phyloP scores from a whole-genome alignment of 805 yeast species.

The Zygotorulaspora chibaensis region DNA sequence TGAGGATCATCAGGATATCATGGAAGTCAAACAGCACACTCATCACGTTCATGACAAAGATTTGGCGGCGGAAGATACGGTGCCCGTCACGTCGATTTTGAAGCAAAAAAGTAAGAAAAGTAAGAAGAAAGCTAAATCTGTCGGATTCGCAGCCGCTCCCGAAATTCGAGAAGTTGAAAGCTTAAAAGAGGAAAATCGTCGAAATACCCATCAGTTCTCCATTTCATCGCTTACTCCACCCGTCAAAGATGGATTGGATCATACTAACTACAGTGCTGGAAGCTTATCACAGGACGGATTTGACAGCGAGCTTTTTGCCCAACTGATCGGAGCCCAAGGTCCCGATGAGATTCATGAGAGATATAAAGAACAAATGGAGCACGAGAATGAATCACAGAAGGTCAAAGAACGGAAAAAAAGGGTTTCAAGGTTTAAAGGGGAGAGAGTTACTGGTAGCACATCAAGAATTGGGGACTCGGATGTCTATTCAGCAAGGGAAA shows the following conservation, averaged over 20 bases:
- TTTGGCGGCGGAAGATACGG: background rate
- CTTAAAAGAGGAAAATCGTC: constrained; percentile 30
- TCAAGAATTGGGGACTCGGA: background rate
- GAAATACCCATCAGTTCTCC: constrained; percentile 26
- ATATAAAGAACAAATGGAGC: constrained; percentile 15
- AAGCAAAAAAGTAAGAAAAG: constrained; percentile 1
- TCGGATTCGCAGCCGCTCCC: constrained; percentile 32
- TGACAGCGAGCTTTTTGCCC: constrained; percentile 33
- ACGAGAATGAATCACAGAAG: constrained; percentile 4
- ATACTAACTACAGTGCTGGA: constrained; percentile 1
- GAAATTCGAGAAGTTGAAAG: constrained; percentile 35
- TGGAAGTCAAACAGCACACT: background rate
- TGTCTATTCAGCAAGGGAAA: background rate
- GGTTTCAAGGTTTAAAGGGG: constrained; percentile 32
- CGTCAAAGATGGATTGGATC: background rate
- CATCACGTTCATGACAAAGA: background rate
- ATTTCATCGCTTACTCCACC: background rate
- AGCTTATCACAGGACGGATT: constrained; percentile 21
- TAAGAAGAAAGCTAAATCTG: constrained; percentile 24
- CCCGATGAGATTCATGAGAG: constrained; percentile 31
- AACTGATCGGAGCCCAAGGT: constrained; percentile 31
- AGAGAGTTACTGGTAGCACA: constrained; percentile 12
- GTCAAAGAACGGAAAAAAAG: constrained; percentile 16
- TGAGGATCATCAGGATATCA: background rate
- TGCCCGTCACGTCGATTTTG: constrained; percentile 16